Conservation (phyloP, 352 stramenopile species). For the Globisporangium viniferum region DNA sequence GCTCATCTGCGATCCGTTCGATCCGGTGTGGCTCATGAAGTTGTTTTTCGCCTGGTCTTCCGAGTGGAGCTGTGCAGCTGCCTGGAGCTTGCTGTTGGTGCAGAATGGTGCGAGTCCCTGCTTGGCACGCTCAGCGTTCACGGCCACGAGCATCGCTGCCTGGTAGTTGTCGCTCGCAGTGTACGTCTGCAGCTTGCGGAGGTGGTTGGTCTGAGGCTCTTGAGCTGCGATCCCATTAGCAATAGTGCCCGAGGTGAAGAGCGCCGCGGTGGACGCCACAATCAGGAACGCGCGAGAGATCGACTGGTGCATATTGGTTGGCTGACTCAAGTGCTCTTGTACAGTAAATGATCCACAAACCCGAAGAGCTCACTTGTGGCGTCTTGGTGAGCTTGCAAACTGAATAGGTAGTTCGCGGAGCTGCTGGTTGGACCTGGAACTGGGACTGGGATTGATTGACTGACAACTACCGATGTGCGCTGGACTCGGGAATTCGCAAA, state of each 20-base stretch:
- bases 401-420: not conserved
- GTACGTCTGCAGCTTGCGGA: constrained; percentile 10
- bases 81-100: constrained; percentile 33
- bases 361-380: not conserved
- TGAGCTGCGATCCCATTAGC: not conserved
- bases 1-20: constrained; percentile 21
- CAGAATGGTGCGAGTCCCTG: constrained; percentile 13
- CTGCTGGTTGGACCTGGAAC: not conserved
- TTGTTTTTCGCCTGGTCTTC: constrained; percentile 27
- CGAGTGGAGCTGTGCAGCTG: constrained; percentile 26
- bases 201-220: not conserved
- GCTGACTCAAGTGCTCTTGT: not conserved
- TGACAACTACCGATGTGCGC: not conserved
- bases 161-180: constrained; percentile 14
- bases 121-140: constrained; percentile 19
- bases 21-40: constrained; percentile 33
- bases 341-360: not conserved
- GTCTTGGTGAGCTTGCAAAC: not conserved
- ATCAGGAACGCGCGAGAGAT: not conserved
- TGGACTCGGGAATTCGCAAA: not conserved
- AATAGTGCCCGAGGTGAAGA: not conserved
- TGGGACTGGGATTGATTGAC: not conserved
- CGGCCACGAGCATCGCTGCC: constrained; percentile 17
- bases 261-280: not conserved
- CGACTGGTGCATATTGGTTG: not conserved